Evolutionary conservation across 2,329 filamentous ascomycete species (phyloP).

Genomic region (Beauveria varroae): DNA sequence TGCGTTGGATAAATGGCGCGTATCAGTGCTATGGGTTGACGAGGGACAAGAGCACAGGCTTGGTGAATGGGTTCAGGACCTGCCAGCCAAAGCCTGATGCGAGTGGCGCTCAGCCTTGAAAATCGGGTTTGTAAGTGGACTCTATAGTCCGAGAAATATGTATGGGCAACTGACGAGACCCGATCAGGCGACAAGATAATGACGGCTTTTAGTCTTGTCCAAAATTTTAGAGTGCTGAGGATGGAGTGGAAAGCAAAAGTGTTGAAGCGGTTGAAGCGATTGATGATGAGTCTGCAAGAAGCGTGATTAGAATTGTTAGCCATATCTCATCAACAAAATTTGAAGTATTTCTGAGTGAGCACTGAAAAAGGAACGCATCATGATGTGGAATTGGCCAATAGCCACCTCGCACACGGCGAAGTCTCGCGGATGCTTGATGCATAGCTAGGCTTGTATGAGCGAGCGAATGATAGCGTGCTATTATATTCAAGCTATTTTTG

Average conservation of each 20-base stretch:
- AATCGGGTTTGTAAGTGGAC: neutral
- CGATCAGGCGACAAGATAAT: neutral
- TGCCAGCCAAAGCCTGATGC: neutral
- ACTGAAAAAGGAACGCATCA: neutral
- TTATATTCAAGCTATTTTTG: too few relatives aligned
- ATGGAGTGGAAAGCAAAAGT: neutral
- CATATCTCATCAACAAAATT: too few relatives aligned
- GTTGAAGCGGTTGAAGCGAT: neutral
- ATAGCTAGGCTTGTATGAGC: neutral
- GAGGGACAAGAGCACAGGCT: conserved; percentile 29
- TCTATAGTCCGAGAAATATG: neutral
- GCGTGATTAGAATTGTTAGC: neutral
- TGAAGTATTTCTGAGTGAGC: neutral
- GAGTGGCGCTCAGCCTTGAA: neutral
- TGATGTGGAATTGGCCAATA: neutral
- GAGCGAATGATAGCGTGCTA: neutral
- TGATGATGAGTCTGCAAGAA: neutral
- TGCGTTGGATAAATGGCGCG: conserved; percentile 32
- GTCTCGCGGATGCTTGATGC: neutral
- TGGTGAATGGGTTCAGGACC: conserved; percentile 27
- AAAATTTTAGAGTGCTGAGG: neutral
- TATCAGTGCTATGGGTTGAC: conserved; percentile 35
- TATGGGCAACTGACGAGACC: neutral
- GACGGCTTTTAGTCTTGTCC: neutral
- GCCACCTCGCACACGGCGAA: neutral